Percentiles rank a stretch among this genome's conserved stretches.
Evolutionary conservation across 1,139 yeast genomes (phyloP).

Genomic region (Hansenula lynferdii): DNA sequence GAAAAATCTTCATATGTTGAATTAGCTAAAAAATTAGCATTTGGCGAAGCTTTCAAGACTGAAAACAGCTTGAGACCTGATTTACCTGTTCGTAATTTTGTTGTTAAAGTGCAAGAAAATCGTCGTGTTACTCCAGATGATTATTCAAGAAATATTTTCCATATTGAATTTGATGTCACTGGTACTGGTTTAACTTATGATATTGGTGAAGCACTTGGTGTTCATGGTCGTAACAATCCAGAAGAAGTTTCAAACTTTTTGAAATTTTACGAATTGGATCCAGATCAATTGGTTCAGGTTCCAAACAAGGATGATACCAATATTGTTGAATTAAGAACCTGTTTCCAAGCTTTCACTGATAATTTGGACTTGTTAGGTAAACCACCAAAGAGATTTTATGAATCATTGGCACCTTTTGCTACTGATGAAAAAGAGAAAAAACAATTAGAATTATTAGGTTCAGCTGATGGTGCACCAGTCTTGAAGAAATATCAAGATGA

Average conservation of each 20-base stretch:
- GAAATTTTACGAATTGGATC: slow-evolving; percentile 63
- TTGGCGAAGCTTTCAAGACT: slow-evolving; percentile 73
- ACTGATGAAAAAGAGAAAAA: slow-evolving; percentile 63
- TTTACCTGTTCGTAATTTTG: slow-evolving; percentile 76
- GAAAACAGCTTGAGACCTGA: slow-evolving; percentile 75
- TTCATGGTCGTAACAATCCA: slow-evolving; percentile 82
- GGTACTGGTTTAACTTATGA: slow-evolving; percentile 91
- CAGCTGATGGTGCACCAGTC: slow-evolving; percentile 81
- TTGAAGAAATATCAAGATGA: slow-evolving; percentile 84
- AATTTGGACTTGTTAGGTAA: slow-evolving; percentile 88
- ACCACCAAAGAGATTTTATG: slow-evolving; percentile 94
- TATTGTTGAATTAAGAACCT: slow-evolving; percentile 67
- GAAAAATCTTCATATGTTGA: slow-evolving; percentile 42
- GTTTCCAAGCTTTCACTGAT: slow-evolving; percentile 74
- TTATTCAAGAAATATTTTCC: slow-evolving; percentile 94
- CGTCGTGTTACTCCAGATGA: slow-evolving; percentile 88
- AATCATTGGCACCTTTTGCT: slow-evolving; percentile 71
- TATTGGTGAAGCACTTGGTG: slow-evolving; percentile 95
- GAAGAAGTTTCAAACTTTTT: slow-evolving; percentile 67
- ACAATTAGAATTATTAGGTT: slow-evolving; percentile 55
- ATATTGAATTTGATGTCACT: slow-evolving; percentile 86
- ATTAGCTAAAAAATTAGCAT: slow-evolving; percentile 66
- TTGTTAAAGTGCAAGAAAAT: slow-evolving; percentile 88
- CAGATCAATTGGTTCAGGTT: slow-evolving; percentile 62
- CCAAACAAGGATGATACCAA: slow-evolving; percentile 64